Conservation (phyloP, 768 basidiomycete genomes). For the Termitomyces sp. region DNA sequence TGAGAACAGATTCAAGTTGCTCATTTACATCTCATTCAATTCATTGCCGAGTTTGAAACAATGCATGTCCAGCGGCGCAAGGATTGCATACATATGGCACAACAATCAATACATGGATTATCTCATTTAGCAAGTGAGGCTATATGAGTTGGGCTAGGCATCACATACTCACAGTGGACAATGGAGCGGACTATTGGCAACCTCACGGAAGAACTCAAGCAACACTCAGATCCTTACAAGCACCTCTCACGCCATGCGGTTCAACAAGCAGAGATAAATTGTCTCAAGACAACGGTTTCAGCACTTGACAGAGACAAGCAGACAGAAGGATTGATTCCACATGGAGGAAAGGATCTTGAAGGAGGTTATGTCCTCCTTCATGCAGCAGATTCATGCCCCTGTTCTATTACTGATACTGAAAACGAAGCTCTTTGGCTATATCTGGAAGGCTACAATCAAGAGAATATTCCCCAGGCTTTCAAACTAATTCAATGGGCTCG, state of each 20-base stretch:
- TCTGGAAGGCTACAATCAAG: neutral
- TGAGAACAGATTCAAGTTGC: too few relatives aligned
- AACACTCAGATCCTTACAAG: too few relatives aligned
- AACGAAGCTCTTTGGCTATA: neutral
- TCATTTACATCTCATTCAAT: too few relatives aligned
- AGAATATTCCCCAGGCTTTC: neutral
- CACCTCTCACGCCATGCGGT: slow-evolving; percentile 6
- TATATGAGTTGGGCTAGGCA: slow-evolving; percentile 16
- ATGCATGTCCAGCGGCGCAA: too few relatives aligned
- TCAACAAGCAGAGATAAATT: slow-evolving; percentile 2
- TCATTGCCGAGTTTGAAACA: too few relatives aligned
- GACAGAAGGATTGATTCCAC: neutral
- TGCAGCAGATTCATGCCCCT: neutral
- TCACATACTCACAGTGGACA: slow-evolving; percentile 11
- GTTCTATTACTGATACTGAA: neutral
- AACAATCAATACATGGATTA: slow-evolving; percentile 25
- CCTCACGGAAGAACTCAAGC: too few relatives aligned
- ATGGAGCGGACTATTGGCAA: too few relatives aligned
- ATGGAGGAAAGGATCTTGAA: neutral
- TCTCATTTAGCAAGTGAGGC: slow-evolving; percentile 23
- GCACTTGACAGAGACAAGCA: slow-evolving; percentile 1
- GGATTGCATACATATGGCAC: slow-evolving; percentile 25
- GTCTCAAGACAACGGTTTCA: slow-evolving; percentile 7
- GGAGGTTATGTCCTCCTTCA: neutral
- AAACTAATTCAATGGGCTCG: slow-evolving; percentile 12